These are phyloP conservation scores for Lachancea quebecensis DNA, from an alignment of 805 yeast genomes.

Conservation along the genomic window DNA sequence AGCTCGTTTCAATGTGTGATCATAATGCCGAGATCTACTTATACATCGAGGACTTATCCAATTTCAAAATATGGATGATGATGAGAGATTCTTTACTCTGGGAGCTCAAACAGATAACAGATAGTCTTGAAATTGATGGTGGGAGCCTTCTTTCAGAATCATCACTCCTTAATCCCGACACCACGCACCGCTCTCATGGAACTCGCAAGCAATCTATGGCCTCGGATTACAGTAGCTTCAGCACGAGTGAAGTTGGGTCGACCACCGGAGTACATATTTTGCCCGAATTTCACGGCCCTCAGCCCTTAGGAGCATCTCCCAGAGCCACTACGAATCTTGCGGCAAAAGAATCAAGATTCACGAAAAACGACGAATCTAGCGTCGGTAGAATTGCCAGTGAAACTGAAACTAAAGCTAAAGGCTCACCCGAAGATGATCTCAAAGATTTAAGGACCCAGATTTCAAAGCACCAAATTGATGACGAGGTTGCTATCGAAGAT, in stretches of 20 bases:
- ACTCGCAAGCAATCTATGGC: conserved; percentile 7
- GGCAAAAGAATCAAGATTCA: background rate
- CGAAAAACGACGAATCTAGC: background rate
- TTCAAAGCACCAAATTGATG: background rate
- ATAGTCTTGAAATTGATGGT: background rate
- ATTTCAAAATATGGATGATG: conserved; percentile 29
- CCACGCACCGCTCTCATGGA: background rate
- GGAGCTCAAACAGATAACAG: conserved; percentile 22
- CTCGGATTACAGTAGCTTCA: conserved; percentile 17
- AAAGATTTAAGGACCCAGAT: conserved; percentile 6
- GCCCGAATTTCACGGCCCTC: background rate
- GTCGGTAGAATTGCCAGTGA: background rate
- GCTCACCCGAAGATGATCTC: background rate
- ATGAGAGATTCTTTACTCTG: conserved; percentile 30
- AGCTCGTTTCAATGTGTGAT: conserved; percentile 24
- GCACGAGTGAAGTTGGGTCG: conserved; percentile 17
- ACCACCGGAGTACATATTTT: background rate
- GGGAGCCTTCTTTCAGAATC: conserved; percentile 1
- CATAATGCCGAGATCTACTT: conserved; percentile 30
- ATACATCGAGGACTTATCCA: conserved; percentile 26
- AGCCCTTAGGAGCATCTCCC: background rate
- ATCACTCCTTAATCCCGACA: background rate
- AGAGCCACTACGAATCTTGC: background rate
- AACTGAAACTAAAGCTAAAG: too few species aligned
- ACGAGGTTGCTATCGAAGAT: conserved; percentile 8